Evolutionary conservation across 1,139 yeast species (phyloP).

Genomic region (Wickerhamiella pararugosa): DNA sequence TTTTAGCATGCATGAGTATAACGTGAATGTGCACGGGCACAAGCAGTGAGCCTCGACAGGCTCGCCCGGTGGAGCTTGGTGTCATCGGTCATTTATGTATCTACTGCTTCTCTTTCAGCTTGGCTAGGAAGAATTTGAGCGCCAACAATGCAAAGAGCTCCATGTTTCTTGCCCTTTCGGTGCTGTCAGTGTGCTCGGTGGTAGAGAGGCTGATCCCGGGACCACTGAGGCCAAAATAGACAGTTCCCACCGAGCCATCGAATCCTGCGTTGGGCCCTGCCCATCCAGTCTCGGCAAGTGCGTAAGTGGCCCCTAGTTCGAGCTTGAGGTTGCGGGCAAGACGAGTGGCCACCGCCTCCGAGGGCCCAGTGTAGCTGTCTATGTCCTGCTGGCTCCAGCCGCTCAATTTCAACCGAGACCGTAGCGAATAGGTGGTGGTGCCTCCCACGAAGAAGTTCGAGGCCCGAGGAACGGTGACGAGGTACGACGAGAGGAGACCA

Average conservation of each 20-base stretch:
- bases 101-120: conserved; percentile 10
- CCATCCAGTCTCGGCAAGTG: conserved; percentile 73
- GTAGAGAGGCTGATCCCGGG: conserved; percentile 44
- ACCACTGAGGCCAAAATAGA: conserved; percentile 56
- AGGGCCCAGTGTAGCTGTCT: conserved; percentile 61
- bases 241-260: conserved; percentile 40
- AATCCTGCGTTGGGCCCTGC: conserved; percentile 51
- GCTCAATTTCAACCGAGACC: conserved; percentile 54
- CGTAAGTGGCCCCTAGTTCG: conserved; percentile 71
- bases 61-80: no score
- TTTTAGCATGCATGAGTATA: background rate
- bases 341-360: conserved; percentile 58
- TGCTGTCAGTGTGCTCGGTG: conserved; percentile 31
- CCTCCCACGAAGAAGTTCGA: conserved; percentile 75
- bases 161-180: conserved; percentile 54
- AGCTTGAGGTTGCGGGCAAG: conserved; percentile 65
- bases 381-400: conserved; percentile 72
- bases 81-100: no score
- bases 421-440: conserved; percentile 59
- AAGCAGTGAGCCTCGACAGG: no score
- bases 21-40: background rate
- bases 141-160: conserved; percentile 56
- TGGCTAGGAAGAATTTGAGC: conserved; percentile 40
- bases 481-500: conserved; percentile 64
- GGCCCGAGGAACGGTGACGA: conserved; percentile 76